A percentile compares a stretch with the other conserved stretches of the same genome.
These are phyloP conservation scores for Tylopilus sp. DNA, from an alignment of 1,284 basidiomycete genomes.

Conservation along the genomic window DNA sequence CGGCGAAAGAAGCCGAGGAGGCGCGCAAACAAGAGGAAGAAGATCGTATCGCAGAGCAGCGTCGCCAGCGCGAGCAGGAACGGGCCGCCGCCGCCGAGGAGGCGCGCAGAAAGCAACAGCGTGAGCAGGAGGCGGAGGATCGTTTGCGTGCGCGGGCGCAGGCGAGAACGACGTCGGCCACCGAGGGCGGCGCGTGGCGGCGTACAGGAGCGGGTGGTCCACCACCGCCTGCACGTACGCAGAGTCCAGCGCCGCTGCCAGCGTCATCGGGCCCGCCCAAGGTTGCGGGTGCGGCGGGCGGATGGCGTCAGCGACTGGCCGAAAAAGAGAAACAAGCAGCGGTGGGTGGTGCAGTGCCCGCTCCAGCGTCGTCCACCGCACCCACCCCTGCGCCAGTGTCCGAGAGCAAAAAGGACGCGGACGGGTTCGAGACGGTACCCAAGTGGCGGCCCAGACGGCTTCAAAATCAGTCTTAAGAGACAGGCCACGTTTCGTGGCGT, in stretches of 20 bases:
- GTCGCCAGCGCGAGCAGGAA: conserved; percentile 67
- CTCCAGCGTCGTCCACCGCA: conserved; percentile 36
- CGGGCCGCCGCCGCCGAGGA: conserved; percentile 60
- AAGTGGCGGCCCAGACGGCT: conserved; percentile 43
- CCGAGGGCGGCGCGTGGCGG: conserved; percentile 13
- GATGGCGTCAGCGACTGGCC: conserved; percentile 58
- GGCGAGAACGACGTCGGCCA: conserved; percentile 13
- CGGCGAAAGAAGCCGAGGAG: conserved; percentile 58
- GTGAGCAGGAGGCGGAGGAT: conserved; percentile 79
- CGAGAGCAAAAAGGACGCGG: conserved; percentile 53
- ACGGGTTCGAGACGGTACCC: conserved; percentile 69
- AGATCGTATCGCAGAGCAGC: conserved; percentile 51
- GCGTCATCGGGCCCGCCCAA: conserved; percentile 36
- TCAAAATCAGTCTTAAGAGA: conserved; percentile 13
- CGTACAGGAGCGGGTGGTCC: conserved; percentile 13
- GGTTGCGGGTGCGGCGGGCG: conserved; percentile 36
- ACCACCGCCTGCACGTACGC: conserved; percentile 34
- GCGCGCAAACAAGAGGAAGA: conserved; percentile 61
- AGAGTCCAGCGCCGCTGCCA: conserved; percentile 28
- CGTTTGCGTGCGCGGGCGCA: conserved; percentile 41
- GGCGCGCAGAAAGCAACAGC: conserved; percentile 61
- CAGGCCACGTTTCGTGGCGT: background rate
- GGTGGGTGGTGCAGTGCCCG: conserved; percentile 10
- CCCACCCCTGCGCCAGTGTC: conserved; percentile 28
- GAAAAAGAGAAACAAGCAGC: conserved; percentile 34